A percentile compares a stretch with the other conserved stretches of the same genome.
Conservation (phyloP, 1,139 yeast species). For the Torulaspora globosa region DNA sequence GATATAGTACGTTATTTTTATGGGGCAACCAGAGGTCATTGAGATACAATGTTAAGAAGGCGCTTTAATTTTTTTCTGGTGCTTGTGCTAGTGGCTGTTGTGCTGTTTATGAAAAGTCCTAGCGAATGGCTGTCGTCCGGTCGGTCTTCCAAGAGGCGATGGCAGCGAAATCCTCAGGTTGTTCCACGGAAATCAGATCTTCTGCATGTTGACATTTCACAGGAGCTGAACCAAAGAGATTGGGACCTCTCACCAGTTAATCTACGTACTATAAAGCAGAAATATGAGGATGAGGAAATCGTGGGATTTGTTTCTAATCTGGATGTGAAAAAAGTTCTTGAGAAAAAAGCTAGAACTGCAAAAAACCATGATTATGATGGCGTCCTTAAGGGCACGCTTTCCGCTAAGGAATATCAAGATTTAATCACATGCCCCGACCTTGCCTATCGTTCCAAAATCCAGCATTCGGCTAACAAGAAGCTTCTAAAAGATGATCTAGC, state of each 20-base stretch:
- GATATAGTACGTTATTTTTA: too few relatives aligned
- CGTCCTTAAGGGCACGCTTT: background rate
- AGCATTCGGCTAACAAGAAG: constrained; percentile 9
- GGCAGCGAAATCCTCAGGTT: background rate
- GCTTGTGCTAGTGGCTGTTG: background rate
- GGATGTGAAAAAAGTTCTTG: constrained; percentile 36
- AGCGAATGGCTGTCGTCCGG: background rate
- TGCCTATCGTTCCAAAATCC: constrained; percentile 8
- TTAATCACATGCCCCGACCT: constrained; percentile 2
- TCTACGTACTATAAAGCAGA: constrained; percentile 3
- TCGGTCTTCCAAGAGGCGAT: background rate
- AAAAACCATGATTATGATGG: background rate
- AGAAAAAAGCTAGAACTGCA: constrained; percentile 4
- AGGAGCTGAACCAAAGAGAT: constrained; percentile 7
- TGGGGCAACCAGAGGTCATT: background rate
- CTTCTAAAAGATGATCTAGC: constrained; percentile 15
- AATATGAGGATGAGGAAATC: constrained; percentile 7
- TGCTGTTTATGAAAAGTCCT: background rate
- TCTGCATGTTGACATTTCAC: constrained; percentile 13
- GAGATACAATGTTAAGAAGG: background rate
- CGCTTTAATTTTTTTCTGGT: background rate
- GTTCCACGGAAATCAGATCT: constrained; percentile 9
- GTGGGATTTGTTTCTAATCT: constrained; percentile 32
- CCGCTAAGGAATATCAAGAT: constrained; percentile 1
- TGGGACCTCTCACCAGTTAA: constrained; percentile 11